A percentile compares a stretch with the other conserved stretches of the same genome.
These are phyloP conservation scores for Fusarium domesticum DNA, from an alignment of 2,329 filamentous ascomycete genomes.

Conservation along the genomic window DNA sequence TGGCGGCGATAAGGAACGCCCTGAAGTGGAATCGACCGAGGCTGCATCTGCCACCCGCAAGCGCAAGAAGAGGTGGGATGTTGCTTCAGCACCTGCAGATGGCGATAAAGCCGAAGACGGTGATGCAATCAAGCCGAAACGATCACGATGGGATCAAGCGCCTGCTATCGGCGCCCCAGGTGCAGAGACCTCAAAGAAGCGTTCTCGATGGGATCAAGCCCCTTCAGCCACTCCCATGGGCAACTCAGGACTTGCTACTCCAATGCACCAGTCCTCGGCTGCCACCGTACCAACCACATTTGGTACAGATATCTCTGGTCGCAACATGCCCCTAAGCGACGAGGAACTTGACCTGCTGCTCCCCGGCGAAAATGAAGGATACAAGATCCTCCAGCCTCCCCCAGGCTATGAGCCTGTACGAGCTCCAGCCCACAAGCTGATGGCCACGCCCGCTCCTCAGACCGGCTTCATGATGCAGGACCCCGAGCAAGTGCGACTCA, in stretches of 20 bases:
- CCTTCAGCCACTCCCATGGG: conserved; percentile 75
- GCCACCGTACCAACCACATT: conserved; percentile 58
- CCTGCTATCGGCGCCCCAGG: conserved; percentile 55
- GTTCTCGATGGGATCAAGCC: conserved; percentile 90
- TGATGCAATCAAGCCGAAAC: conserved; percentile 62
- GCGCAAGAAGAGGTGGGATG: conserved; percentile 95
- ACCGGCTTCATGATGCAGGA: conserved; percentile 98
- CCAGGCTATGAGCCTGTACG: conserved; percentile 86
- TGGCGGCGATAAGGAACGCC: conserved; percentile 68
- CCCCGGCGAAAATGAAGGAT: conserved; percentile 83
- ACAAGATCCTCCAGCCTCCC: conserved; percentile 86
- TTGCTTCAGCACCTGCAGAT: conserved; percentile 56
- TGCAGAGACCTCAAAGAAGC: conserved; percentile 64
- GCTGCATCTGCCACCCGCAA: conserved; percentile 64
- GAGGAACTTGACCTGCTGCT: conserved; percentile 92
- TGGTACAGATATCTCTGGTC: conserved; percentile 74
- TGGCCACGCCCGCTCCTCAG: conserved; percentile 70
- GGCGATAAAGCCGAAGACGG: conserved; percentile 50
- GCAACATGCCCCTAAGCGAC: conserved; percentile 81
- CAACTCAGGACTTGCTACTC: conserved; percentile 71
- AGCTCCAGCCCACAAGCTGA: conserved; percentile 70
- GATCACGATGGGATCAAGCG: conserved; percentile 85
- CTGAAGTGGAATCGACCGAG: conserved; percentile 67
- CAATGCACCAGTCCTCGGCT: conserved; percentile 68
- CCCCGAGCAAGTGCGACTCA: conserved; percentile 74